Evolutionary conservation across 768 basidiomycete species (phyloP), one percentile per base, ranked within the genome.

Genomic region (Paxillus ammoniavirescens): DNA sequence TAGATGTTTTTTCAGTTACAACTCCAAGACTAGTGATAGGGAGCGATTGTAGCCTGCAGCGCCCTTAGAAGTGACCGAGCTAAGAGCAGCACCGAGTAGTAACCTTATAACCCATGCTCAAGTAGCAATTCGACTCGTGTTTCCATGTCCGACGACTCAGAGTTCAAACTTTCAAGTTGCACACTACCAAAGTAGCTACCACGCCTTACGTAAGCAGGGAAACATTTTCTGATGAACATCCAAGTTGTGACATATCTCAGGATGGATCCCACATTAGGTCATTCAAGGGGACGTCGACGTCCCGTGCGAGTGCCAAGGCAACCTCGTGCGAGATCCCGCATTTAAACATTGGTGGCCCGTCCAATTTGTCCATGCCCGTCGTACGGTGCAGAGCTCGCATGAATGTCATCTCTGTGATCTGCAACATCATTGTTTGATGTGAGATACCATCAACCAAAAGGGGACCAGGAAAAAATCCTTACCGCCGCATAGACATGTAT

Each of bases 321-420:
- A 77, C 70, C 2, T 84, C 80, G 49, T 85, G 81, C 14, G 81
- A 78, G n/a, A 91, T 75, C 1, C 82, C 86, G 62, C 83, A 87
- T 61, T 89, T 91, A 67, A 87, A 88, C 71, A 76, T 80, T 1
- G 87, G 82, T 0, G 86, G 81, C 0, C 83, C 86, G 47, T 91
- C 87, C 26, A 89, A 67, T 57, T 77, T 80, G 41, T 91, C 89
- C 5, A 69, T 41, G 3, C 78, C 73, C 8, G 84, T 81, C 4
- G 81, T 84, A 7, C 87, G 78, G 54, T 86, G 79, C n/a, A 93
- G 66, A 10, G 89, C 76, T 5, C 84, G 80, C 73, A 82, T 80
- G 3, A 80, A 74, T 0, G 82, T 76, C 3, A 93, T 76, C 56
- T 91, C 84, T 53, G 75, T 73, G 18, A 93, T 76, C 91, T 93